Percentiles rank a stretch among this genome's conserved stretches.
These are phyloP conservation scores for Geotrichum restrictum DNA, from an alignment of 1,139 yeast species.

Conservation along the genomic window DNA sequence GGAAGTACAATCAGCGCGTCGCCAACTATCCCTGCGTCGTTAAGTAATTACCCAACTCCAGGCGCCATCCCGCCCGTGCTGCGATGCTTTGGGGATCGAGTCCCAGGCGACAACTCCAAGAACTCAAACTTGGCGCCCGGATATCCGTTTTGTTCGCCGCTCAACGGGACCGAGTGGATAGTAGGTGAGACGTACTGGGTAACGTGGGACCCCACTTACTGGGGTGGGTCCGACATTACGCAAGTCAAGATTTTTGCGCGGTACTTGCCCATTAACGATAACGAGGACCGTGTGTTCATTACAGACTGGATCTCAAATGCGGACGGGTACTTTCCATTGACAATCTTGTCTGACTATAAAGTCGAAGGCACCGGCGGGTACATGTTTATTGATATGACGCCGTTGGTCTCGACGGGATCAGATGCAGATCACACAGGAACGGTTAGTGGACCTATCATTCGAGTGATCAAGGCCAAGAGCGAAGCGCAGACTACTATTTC, in stretches of 20 bases:
- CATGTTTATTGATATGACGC: constrained; percentile 41
- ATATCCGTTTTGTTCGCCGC: constrained; percentile 42
- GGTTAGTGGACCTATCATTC: constrained; percentile 41
- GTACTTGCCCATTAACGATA: constrained; percentile 37
- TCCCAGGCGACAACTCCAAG: constrained; percentile 30
- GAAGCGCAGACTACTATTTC: constrained; percentile 36
- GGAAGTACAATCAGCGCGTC: constrained; percentile 33
- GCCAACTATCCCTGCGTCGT: constrained; percentile 39
- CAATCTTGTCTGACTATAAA: constrained; percentile 34
- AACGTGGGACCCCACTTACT: constrained; percentile 45
- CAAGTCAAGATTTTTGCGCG: constrained; percentile 37
- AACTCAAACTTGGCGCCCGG: constrained; percentile 27
- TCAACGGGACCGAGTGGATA: constrained; percentile 43
- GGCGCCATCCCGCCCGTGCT: constrained; percentile 42
- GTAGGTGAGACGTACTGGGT: constrained; percentile 46
- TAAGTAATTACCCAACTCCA: constrained; percentile 36
- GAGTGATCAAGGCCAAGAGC: constrained; percentile 33
- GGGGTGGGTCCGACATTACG: constrained; percentile 38
- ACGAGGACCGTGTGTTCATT: constrained; percentile 34
- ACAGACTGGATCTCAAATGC: constrained; percentile 38
- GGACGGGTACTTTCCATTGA: constrained; percentile 42
- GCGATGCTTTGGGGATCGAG: constrained; percentile 42
- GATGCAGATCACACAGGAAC: constrained; percentile 40
- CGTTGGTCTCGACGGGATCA: constrained; percentile 38
- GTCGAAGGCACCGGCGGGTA: constrained; percentile 34